Evolutionary conservation across 148 eudicot genomes (phyloP), one percentile per base, ranked within the genome.

Genomic region (Nepenthes gracilis): DNA sequence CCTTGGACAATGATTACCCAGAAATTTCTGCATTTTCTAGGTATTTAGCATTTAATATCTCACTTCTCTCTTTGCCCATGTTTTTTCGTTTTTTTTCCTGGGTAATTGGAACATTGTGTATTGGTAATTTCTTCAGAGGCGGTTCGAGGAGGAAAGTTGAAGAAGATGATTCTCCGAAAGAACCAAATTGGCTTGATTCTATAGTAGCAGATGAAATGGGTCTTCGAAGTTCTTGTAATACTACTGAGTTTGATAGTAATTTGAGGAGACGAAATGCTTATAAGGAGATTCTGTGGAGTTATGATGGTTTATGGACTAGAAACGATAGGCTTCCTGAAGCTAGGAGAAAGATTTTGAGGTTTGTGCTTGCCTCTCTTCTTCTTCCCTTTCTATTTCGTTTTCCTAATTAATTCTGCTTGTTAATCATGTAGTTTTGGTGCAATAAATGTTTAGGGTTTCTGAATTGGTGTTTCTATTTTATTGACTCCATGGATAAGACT

Each of bases 321-420:
- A 70, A 53, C n/a, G 72, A 65, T 51, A 52, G 72, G 13, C 68
- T 85, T 70, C 62, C 79, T 61, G 85, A 74, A 65, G 84, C 83
- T 23, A 88, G 79, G 64, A 70, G 56, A 34, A 77, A 67, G 79
- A 68, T 85, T 33, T 76, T 83, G 70, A 88, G 91, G 96, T 85
- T 53, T 60, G 54, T 23, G 23, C 23, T 23, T 23, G 36, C 66
- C 33, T 53, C 53, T 65, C 2, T 54, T 32, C 12, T 36, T 54
- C 10, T 57, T 37, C 34, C 11, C 10, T 53, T 49, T 48, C 52
- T 48, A 23, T 23, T 23, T 23, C 23, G 23, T 23, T 40, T 3
- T 40, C 8, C 45, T 40, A 40, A 3, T 40, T 40, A 40, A 40
- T 3, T 4, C 45, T 40, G 8, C 8, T 3, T 40, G 45, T 3